Conservation (phyloP, 2,329 filamentous ascomycete species). For the Penicillium sp. region DNA sequence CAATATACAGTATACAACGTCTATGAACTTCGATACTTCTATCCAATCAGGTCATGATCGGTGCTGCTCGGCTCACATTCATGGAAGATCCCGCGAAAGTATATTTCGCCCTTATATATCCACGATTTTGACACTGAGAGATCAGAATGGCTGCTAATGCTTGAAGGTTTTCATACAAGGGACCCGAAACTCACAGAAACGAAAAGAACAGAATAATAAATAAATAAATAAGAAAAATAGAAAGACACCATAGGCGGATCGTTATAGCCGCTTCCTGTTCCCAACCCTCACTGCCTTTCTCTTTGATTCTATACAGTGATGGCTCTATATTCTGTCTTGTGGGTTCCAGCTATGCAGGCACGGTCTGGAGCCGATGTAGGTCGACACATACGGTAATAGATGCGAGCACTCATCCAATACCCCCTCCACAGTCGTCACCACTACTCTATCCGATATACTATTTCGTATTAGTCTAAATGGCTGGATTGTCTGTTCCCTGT, state of each 20-base stretch:
- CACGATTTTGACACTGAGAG: not conserved
- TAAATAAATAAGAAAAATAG: no score
- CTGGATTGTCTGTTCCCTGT: not conserved
- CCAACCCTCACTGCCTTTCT: not conserved
- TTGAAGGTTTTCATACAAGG: not conserved
- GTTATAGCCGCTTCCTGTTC: no score
- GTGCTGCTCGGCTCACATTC: slow-evolving; percentile 1
- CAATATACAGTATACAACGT: not conserved
- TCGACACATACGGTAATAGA: slow-evolving; percentile 4
- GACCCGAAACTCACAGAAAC: not conserved
- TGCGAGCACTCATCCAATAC: not conserved
- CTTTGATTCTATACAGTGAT: not conserved
- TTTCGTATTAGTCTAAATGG: not conserved
- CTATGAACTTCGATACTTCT: not conserved
- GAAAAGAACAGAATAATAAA: not conserved
- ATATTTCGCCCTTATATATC: not conserved
- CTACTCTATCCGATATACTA: not conserved
- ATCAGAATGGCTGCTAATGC: not conserved
- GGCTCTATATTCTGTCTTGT: not conserved
- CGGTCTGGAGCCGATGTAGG: slow-evolving; percentile 2
- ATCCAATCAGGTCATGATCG: not conserved
- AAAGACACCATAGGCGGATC: not conserved
- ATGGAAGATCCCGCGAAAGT: not conserved
- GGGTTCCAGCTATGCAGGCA: not conserved
- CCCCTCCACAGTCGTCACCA: not conserved